Conservation (phyloP, 768 basidiomycete species). For the Mycena latifolia region DNA sequence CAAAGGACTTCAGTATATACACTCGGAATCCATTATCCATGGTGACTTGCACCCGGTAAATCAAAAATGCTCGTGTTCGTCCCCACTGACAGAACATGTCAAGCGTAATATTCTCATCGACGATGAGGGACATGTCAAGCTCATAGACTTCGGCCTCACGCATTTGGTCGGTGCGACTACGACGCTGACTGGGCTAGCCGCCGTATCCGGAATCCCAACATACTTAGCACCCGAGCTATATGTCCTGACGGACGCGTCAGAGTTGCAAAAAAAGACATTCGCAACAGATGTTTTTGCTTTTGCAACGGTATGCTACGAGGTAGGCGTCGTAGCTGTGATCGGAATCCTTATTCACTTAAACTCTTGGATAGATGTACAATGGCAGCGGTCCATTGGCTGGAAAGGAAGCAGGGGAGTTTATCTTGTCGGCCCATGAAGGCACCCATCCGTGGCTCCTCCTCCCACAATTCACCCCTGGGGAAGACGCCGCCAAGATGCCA, state of each 20-base stretch:
- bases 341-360: not conserved
- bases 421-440: no score
- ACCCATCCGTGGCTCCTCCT: not conserved
- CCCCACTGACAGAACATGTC: not conserved
- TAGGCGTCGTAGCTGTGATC: not conserved
- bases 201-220: not conserved
- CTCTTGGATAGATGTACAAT: slow-evolving; percentile 1
- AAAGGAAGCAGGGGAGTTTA: not conserved
- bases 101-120: slow-evolving; percentile 17
- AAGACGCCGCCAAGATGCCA: not conserved
- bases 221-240: slow-evolving; percentile 5
- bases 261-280: not conserved
- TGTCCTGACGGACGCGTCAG: not conserved
- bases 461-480: not conserved
- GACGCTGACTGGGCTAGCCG: not conserved
- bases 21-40: not conserved
- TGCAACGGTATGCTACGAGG: slow-evolving; percentile 10
- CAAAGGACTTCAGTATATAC: not conserved
- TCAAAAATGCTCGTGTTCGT: not conserved
- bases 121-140: not conserved
- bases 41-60: slow-evolving; percentile 12
- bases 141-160: slow-evolving; percentile 5
- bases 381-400: not conserved
- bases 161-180: slow-evolving; percentile 1
- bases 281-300: slow-evolving; percentile 11